A percentile compares a stretch with the other conserved stretches of the same genome.
phyloP scores from a whole-genome alignment of 192 early-diverging fungal species.

The Gryganskiella cystojenkinii region DNA sequence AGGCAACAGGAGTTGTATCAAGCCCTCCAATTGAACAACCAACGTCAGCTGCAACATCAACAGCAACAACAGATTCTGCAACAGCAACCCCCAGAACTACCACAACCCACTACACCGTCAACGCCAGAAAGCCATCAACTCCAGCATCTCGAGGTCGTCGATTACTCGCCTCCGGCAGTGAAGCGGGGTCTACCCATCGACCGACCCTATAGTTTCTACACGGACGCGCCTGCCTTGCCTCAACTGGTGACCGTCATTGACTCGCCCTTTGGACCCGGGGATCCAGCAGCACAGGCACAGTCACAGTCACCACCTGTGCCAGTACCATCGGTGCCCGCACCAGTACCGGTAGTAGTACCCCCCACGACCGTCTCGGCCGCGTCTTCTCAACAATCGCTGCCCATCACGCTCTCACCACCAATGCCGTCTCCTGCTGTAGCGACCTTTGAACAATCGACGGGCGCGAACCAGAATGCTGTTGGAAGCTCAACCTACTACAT shows the following conservation, averaged over 20 bases:
- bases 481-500: conserved; percentile 13
- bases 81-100: neutral
- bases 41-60: neutral
- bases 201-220: conserved; percentile 44
- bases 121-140: neutral
- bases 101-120: neutral
- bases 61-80: no score
- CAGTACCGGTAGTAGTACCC: no score
- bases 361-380: no score
- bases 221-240: conserved; percentile 31
- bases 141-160: neutral
- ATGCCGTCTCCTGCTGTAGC: neutral
- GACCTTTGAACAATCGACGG: no score
- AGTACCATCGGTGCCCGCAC: no score
- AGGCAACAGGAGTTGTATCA: no score
- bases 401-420: neutral
- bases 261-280: conserved; percentile 41
- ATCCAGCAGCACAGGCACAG: no score
- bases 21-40: no score
- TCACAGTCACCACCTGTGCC: no score
- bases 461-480: no score
- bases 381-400: no score
- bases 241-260: conserved; percentile 38
- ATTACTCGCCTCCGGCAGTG: conserved; percentile 16
- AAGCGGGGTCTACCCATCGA: conserved; percentile 39